A percentile compares a stretch with the other conserved stretches of the same genome.
These are phyloP conservation scores for Chrysoporthe austroafricana DNA, from an alignment of 2,329 filamentous ascomycete genomes.

Conservation along the genomic window DNA sequence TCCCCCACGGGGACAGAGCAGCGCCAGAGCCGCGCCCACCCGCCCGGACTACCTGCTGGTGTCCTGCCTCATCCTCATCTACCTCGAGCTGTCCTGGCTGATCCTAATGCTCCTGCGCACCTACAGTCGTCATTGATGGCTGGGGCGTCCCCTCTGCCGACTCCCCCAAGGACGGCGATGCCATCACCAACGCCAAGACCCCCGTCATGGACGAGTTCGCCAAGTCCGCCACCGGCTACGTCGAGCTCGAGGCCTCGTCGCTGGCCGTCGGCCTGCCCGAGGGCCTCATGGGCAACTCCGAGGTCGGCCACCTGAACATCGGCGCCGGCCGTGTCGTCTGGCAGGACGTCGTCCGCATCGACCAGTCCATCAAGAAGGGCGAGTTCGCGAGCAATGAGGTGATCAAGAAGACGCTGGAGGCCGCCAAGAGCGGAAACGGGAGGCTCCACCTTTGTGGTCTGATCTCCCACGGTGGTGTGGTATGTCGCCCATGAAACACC, in stretches of 20 bases:
- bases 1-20: background rate
- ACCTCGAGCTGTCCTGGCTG: constrained; percentile 63
- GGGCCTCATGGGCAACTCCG: constrained; percentile 97
- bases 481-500: constrained; percentile 43
- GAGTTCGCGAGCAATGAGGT: constrained; percentile 77
- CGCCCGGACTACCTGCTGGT: constrained; percentile 47
- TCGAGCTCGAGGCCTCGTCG: constrained; percentile 93
- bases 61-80: constrained; percentile 56
- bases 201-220: constrained; percentile 94
- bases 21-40: constrained; percentile 20
- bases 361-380: constrained; percentile 85
- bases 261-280: constrained; percentile 94
- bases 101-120: constrained; percentile 57
- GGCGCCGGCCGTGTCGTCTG: constrained; percentile 96
- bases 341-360: constrained; percentile 98
- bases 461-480: constrained; percentile 91
- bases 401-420: constrained; percentile 75
- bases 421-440: constrained; percentile 85
- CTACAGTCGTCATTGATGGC: constrained; percentile 93
- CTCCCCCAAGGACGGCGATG: constrained; percentile 88
- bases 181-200: constrained; percentile 90
- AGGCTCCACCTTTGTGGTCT: constrained; percentile 91
- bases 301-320: constrained; percentile 98
- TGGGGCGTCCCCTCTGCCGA: constrained; percentile 87
- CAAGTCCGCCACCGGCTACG: constrained; percentile 80